phyloP scores from a whole-genome alignment of 805 yeast genomes.

The Sporopachydermia lactativora region DNA sequence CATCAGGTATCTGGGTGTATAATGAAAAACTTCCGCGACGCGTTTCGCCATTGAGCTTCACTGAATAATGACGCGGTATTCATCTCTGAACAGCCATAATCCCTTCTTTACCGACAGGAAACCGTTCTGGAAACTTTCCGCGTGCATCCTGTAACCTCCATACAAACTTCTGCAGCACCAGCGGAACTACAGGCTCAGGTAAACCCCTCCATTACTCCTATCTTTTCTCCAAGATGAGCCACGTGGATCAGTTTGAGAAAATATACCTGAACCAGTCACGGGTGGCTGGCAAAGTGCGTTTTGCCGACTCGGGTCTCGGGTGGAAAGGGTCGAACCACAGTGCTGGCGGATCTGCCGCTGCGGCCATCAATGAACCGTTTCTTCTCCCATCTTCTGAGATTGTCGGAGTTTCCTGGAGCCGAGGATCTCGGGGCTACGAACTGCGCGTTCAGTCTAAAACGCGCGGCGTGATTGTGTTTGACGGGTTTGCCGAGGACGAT shows the following conservation, averaged over 20 bases:
- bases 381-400: conserved; percentile 80
- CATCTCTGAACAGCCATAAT: too few relatives aligned
- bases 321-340: conserved; percentile 65
- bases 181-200: too few relatives aligned
- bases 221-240: neutral
- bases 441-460: conserved; percentile 79
- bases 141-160: too few relatives aligned
- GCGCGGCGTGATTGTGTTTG: conserved; percentile 73
- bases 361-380: conserved; percentile 54
- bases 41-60: too few relatives aligned
- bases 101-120: too few relatives aligned
- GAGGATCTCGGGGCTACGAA: conserved; percentile 89
- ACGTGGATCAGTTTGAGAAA: conserved; percentile 63
- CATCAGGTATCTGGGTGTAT: too few relatives aligned
- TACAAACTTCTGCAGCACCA: too few relatives aligned
- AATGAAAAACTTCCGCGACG: too few relatives aligned
- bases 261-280: conserved; percentile 82
- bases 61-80: too few relatives aligned
- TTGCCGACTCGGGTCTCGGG: conserved; percentile 94
- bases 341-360: conserved; percentile 31
- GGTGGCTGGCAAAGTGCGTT: conserved; percentile 76
- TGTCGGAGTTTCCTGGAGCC: conserved; percentile 72
- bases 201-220: too few relatives aligned
- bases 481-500: conserved; percentile 84
- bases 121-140: too few relatives aligned